phyloP scores from a whole-genome alignment of 169 alveolate species.

The Babesia ovis region DNA sequence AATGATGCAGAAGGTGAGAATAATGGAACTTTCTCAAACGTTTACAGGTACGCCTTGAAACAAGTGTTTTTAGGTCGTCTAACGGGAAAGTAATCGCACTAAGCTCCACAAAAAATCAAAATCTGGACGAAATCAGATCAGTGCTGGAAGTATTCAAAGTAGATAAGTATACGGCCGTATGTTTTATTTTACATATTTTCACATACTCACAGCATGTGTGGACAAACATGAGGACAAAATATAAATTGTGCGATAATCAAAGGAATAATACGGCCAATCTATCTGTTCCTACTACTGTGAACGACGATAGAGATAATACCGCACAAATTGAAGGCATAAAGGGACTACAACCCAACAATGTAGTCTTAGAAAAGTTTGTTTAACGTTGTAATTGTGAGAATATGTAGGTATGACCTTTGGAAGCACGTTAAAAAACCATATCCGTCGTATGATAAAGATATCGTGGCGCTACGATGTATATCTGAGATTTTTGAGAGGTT shows the following conservation, averaged over 20 bases:
- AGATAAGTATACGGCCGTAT: conserved; percentile 59
- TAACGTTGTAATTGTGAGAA: not conserved
- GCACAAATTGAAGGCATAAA: not conserved
- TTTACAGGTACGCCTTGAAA: conserved; percentile 44
- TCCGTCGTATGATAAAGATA: not conserved
- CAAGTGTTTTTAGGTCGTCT: conserved; percentile 51
- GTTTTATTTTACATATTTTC: not conserved
- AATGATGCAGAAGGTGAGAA: conserved; percentile 50
- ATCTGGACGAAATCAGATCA: conserved; percentile 68
- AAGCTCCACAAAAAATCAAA: conserved; percentile 73
- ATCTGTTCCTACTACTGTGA: not conserved
- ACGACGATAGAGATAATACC: not conserved
- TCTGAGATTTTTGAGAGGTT: conserved; percentile 8
- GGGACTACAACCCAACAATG: not conserved
- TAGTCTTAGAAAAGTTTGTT: not conserved
- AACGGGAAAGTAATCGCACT: conserved; percentile 68
- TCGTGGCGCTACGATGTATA: conserved; percentile 15
- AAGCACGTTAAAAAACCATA: not conserved
- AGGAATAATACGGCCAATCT: not conserved
- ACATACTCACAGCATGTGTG: not conserved
- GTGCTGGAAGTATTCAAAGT: conserved; percentile 68
- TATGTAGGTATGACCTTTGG: conserved; percentile 16
- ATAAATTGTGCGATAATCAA: not conserved
- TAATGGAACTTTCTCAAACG: not conserved
- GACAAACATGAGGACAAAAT: not conserved